Evolutionary conservation across 345 rosid genomes (phyloP).

Genomic region (Gossypium stocksii): DNA sequence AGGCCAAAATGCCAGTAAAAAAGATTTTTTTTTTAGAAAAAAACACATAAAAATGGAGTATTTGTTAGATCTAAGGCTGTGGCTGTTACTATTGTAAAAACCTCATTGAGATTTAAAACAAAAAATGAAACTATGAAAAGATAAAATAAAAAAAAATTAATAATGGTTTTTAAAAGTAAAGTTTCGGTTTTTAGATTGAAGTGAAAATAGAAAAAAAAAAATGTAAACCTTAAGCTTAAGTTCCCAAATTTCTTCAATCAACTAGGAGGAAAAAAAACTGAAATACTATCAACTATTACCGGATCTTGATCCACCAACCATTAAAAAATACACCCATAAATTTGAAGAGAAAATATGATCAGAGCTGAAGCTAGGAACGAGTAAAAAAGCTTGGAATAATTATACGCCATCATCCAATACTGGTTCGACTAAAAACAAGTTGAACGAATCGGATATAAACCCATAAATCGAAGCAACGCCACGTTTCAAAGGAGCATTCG

Average conservation of each 20-base stretch:
- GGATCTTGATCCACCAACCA: not conserved
- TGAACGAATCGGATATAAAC: too few relatives aligned
- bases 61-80: constrained; percentile 8
- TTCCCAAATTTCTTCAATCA: not conserved
- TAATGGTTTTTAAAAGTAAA: not conserved
- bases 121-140: not conserved
- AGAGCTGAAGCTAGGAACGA: not conserved
- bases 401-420: too few relatives aligned
- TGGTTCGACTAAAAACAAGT: too few relatives aligned
- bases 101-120: not conserved
- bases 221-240: not conserved
- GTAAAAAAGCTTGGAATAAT: not conserved
- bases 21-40: not conserved
- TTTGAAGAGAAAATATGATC: not conserved
- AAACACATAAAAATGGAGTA: not conserved
- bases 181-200: constrained; percentile 3
- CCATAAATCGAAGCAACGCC: not conserved
- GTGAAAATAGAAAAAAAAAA: not conserved
- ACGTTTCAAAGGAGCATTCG: not conserved
- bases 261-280: not conserved
- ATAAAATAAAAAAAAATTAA: too few relatives aligned
- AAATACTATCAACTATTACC: not conserved
- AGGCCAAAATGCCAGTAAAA: constrained; percentile 9
- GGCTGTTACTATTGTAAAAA: not conserved
- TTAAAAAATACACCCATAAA: not conserved